Evolutionary conservation across 306 rosid species (phyloP).

Genomic region (Vigna radiata): DNA sequence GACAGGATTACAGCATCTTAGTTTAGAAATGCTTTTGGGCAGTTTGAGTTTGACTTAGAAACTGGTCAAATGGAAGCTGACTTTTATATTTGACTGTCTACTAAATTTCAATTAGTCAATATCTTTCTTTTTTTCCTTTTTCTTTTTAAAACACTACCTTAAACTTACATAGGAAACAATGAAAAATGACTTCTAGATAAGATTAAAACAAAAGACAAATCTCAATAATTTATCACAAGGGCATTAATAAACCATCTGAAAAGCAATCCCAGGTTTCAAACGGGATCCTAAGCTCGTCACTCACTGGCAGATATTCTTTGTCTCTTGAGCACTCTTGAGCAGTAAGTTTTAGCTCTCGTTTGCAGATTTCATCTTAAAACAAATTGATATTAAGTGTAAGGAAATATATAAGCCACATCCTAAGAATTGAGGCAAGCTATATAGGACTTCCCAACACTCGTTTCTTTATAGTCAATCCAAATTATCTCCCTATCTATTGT

Average conservation of each 20-base stretch:
- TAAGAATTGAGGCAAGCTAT: no score
- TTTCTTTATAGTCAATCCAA: slow-evolving; percentile 35
- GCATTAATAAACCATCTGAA: slow-evolving; percentile 17
- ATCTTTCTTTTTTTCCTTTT: not conserved
- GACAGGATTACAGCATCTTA: slow-evolving; percentile 22
- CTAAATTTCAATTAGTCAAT: slow-evolving; percentile 16
- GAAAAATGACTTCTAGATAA: slow-evolving; percentile 20
- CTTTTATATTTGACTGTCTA: slow-evolving; percentile 1
- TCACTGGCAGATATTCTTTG: not conserved
- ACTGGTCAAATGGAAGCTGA: not conserved
- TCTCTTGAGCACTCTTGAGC: not conserved
- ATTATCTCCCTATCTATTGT: slow-evolving; percentile 8
- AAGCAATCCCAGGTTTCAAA: slow-evolving; percentile 15
- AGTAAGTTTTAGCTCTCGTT: slow-evolving; percentile 28
- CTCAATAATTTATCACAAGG: slow-evolving; percentile 15
- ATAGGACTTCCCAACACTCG: no score
- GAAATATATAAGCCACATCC: no score
- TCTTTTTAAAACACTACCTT: not conserved
- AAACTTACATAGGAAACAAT: slow-evolving; percentile 14
- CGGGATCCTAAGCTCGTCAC: slow-evolving; percentile 28
- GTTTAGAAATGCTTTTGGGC: not conserved
- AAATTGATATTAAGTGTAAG: no score
- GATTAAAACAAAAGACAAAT: slow-evolving; percentile 14
- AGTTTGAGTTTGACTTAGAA: not conserved
- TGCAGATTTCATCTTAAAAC: no score